A percentile compares a stretch with the other conserved stretches of the same genome.
phyloP scores from a whole-genome alignment of 108 stramenopile genomes.

The Nannochloropsis gaditana region DNA sequence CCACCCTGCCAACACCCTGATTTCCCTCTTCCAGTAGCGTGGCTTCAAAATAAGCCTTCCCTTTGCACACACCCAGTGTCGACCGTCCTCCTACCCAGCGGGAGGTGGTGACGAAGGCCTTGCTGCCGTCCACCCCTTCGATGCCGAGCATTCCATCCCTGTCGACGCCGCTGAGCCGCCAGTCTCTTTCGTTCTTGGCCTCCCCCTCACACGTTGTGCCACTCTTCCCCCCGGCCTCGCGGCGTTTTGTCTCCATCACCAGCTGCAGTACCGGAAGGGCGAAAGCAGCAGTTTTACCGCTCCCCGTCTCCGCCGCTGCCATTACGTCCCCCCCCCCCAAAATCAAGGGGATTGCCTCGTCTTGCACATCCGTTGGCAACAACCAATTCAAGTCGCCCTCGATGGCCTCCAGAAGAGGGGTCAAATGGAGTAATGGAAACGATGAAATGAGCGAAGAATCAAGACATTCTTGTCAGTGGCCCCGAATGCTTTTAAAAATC shows the following conservation, averaged over 20 bases:
- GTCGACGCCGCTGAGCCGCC: slow-evolving; percentile 41
- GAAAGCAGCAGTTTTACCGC: slow-evolving; percentile 83
- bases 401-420: slow-evolving; percentile 14
- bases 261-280: slow-evolving; percentile 68
- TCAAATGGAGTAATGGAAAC: no score
- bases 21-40: background rate
- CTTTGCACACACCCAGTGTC: slow-evolving; percentile 25
- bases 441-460: no score
- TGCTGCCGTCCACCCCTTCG: background rate
- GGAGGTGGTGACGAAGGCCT: background rate
- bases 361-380: slow-evolving; percentile 51
- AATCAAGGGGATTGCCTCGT: slow-evolving; percentile 67
- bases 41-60: slow-evolving; percentile 36
- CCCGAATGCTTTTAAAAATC: no score
- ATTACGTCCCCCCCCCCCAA: slow-evolving; percentile 73
- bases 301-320: slow-evolving; percentile 79
- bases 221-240: background rate
- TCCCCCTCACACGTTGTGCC: background rate
- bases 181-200: slow-evolving; percentile 20
- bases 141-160: slow-evolving; percentile 46
- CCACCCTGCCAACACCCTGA: slow-evolving; percentile 40
- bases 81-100: slow-evolving; percentile 30
- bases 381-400: slow-evolving; percentile 52
- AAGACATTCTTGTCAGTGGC: no score
- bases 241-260: slow-evolving; percentile 27